Conservation (phyloP, 306 rosid species). For the Glycine tomentella region DNA sequence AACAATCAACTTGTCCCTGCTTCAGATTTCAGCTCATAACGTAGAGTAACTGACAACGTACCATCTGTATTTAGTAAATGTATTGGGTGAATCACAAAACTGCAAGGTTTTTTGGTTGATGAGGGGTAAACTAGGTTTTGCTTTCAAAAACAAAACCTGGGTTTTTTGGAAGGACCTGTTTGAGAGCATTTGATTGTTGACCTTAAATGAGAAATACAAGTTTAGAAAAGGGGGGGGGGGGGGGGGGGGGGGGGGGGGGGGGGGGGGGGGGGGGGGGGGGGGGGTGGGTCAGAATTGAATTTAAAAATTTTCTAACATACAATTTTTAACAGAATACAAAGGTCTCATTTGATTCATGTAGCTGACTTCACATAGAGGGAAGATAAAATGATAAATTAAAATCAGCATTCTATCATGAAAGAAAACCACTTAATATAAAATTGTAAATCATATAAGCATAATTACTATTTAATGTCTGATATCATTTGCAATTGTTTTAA, state of each 20-base stretch:
- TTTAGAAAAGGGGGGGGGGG: too few relatives aligned
- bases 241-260: too few relatives aligned
- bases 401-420: not conserved
- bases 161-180: not conserved
- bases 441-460: conserved; percentile 8
- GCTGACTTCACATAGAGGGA: not conserved
- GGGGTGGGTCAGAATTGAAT: not conserved
- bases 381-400: not conserved
- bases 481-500: not conserved
- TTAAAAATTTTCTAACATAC: not conserved
- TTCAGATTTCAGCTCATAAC: not conserved
- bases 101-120: not conserved
- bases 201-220: conserved; percentile 7
- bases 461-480: conserved; percentile 2
- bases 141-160: not conserved
- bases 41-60: not conserved
- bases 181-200: not conserved
- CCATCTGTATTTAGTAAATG: not conserved
- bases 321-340: not conserved
- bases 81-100: not conserved
- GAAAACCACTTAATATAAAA: not conserved
- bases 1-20: not conserved
- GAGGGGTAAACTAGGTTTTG: not conserved
- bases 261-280: too few relatives aligned
- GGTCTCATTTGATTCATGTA: not conserved